phyloP scores from a whole-genome alignment of 352 stramenopile genomes.

The Phytophthora palmivora region DNA sequence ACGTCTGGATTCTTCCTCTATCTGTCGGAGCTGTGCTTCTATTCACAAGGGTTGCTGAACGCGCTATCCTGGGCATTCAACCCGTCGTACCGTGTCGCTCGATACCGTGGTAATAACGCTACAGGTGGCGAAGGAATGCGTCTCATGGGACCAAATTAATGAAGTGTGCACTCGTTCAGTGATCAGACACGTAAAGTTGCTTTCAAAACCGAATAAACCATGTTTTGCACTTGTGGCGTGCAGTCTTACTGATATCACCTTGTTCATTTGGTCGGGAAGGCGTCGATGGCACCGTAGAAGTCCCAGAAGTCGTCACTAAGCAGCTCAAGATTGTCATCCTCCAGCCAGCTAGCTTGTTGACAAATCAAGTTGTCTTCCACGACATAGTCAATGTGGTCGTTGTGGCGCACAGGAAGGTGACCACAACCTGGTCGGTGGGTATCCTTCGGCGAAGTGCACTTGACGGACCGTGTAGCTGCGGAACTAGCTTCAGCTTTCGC shows the following conservation, averaged over 20 bases:
- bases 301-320: conserved; percentile 87
- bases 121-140: conserved; percentile 27
- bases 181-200: conserved; percentile 11
- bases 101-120: conserved; percentile 40
- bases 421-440: conserved; percentile 73
- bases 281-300: conserved; percentile 77
- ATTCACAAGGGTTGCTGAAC: conserved; percentile 67
- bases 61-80: conserved; percentile 70
- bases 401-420: conserved; percentile 75
- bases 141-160: conserved; percentile 48
- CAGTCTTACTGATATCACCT: not conserved
- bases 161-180: conserved; percentile 1
- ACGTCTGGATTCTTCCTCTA: conserved; percentile 57
- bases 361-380: conserved; percentile 85
- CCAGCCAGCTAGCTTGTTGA: conserved; percentile 63
- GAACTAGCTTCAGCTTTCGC: conserved; percentile 21
- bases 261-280: conserved; percentile 44
- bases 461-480: not conserved
- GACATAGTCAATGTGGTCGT: conserved; percentile 86
- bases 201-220: conserved; percentile 22
- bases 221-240: conserved; percentile 16
- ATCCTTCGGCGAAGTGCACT: conserved; percentile 43
- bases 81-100: conserved; percentile 51
- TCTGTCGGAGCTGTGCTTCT: conserved; percentile 68
- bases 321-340: conserved; percentile 68